Base-by-base conservation (phyloP, 2,329 filamentous ascomycete species). In the Trichoderma polysporum region DNA sequence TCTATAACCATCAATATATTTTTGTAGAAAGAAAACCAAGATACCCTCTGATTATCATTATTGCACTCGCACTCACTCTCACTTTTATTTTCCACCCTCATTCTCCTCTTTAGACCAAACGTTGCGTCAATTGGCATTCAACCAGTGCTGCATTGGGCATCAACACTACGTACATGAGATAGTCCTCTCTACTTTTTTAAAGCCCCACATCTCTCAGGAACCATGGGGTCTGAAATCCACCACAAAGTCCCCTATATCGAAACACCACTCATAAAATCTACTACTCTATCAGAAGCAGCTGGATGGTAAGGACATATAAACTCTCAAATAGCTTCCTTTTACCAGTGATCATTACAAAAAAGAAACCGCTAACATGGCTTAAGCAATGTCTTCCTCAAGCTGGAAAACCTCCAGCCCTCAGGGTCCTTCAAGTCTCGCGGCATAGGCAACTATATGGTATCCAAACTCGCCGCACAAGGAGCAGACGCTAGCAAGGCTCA, bases 371-470 rank as follows among this genome's bases (percentile, higher is more conserved):
- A 25, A 60, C 57, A 31, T 27, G 22, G 3, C 41, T 12, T 27
- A 12, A 83, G 91, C 82, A 88, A 90, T 80, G 86, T 95, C 79
- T 92, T 90, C 77, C 87, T 95, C 74, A 95, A 95, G 77, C 86
- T 94, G 67, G 92, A 95, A 73, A 91, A 90, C 74, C 83, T 92
- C 66, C 92, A 96, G 76, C 92, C 92, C 8, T 90, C 90, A 8
- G 91, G 91, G 69, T 93, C 91, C 17, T 96, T 95, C 87, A 94
- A 95, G 78, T 93, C 91, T 50, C 85, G 87, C 72, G 91, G 90
- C 65, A 88, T 94, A 71, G 91, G 91, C 72, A 86, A 91, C 78
- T 86, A 90, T 73, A 87, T 92, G 76, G 83, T 88, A 61, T 81
- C 82, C 41, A 69, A 69, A 39, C 73, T 74, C 35, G 69, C 56